Evolutionary conservation across 345 rosid species (phyloP).

Genomic region (Reutealis trisperma): DNA sequence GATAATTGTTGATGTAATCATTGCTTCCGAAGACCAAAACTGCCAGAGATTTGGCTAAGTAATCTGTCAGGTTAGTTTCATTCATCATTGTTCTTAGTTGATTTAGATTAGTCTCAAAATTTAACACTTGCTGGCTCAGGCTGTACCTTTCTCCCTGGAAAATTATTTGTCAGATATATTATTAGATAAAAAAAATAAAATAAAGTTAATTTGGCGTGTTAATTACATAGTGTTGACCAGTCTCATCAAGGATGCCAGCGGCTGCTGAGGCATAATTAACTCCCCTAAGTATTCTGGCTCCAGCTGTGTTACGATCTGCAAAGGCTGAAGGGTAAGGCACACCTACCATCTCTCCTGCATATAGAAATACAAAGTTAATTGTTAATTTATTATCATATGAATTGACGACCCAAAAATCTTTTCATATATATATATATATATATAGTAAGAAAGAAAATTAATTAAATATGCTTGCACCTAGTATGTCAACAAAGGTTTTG

Average conservation of each 20-base stretch:
- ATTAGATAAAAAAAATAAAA: no score
- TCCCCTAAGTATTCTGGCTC: constrained; percentile 33
- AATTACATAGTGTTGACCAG: constrained; percentile 29
- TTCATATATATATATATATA: not conserved
- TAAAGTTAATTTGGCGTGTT: no score
- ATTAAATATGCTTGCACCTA: constrained; percentile 8
- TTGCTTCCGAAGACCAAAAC: constrained; percentile 55
- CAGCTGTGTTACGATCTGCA: constrained; percentile 65
- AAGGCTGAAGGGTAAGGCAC: constrained; percentile 49
- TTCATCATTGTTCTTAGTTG: constrained; percentile 21
- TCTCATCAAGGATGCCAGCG: constrained; percentile 34
- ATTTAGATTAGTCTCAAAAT: constrained; percentile 26
- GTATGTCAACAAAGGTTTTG: constrained; percentile 32
- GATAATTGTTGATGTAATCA: constrained; percentile 55
- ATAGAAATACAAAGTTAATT: not conserved
- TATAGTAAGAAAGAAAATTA: no score
- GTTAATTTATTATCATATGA: no score
- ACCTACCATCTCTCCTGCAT: constrained; percentile 28
- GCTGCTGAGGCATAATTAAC: constrained; percentile 36
- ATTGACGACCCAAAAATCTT: no score
- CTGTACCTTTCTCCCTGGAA: constrained; percentile 44
- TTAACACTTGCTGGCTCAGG: constrained; percentile 42
- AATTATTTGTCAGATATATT: no score
- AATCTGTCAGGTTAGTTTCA: constrained; percentile 43
- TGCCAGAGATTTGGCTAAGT: constrained; percentile 50